Percentiles rank a stretch among this genome's conserved stretches.
Evolutionary conservation across 75 land plant species (phyloP).

Genomic region (Picea sitchensis): DNA sequence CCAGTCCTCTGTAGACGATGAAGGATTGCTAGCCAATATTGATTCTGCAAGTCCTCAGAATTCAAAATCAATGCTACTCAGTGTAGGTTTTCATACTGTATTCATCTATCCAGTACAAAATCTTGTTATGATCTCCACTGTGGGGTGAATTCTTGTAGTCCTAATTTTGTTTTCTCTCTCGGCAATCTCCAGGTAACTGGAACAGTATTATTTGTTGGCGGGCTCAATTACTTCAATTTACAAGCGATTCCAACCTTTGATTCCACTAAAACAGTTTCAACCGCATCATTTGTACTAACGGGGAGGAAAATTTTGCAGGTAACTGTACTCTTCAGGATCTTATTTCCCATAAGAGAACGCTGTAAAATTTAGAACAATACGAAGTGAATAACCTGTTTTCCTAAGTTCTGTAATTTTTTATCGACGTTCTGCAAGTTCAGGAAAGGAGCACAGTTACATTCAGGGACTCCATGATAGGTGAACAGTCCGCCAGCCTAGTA

Average conservation of each 20-base stretch:
- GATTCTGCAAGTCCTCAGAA: constrained; percentile 14
- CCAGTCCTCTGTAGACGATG: constrained; percentile 17
- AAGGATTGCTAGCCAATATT: constrained; percentile 11
- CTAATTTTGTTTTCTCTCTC: neutral
- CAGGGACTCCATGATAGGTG: neutral
- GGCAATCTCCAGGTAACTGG: constrained; percentile 18
- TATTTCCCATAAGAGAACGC: neutral
- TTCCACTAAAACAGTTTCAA: neutral
- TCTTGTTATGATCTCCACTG: too few species aligned
- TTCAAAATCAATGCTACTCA: constrained; percentile 24
- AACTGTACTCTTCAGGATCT: neutral
- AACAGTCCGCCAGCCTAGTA: constrained; percentile 9
- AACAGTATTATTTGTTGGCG: constrained; percentile 28
- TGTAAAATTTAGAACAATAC: neutral
- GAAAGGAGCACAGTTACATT: neutral
- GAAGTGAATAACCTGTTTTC: too few species aligned
- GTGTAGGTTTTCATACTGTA: constrained; percentile 13
- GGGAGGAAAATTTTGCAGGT: constrained; percentile 53
- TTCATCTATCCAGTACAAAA: too few species aligned
- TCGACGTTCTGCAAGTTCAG: neutral
- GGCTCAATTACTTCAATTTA: constrained; percentile 10
- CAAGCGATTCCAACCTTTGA: neutral
- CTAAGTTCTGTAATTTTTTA: neutral
- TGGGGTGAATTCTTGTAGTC: too few species aligned
- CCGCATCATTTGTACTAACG: constrained; percentile 11